Percentiles rank a stretch among this genome's conserved stretches.
Conservation (phyloP, 176 grass and related monocot species). For the Bolboschoenus planiculmis region DNA sequence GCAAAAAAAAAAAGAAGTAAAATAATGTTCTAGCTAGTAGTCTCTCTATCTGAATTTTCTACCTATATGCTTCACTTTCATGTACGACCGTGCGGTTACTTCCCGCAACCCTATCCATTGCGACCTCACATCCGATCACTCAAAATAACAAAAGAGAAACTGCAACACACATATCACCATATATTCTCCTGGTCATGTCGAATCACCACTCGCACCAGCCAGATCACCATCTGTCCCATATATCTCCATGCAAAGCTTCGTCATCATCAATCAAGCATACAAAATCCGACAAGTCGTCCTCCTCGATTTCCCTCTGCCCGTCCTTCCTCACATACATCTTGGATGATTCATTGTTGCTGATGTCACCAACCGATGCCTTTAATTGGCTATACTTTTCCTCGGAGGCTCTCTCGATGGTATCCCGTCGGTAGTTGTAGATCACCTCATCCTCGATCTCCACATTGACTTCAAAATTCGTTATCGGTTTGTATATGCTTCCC, state of each 20-base stretch:
- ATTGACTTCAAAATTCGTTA: not conserved
- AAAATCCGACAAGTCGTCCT: not conserved
- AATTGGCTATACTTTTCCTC: not conserved
- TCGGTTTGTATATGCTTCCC: not conserved
- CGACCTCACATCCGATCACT: too few species aligned
- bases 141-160: too few species aligned
- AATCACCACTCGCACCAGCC: not conserved
- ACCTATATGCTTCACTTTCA: too few species aligned
- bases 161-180: not conserved
- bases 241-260: not conserved
- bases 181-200: not conserved
- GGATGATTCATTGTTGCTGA: not conserved
- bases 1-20: too few species aligned
- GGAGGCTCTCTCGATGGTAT: not conserved
- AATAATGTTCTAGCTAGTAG: too few species aligned
- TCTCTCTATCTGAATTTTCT: too few species aligned
- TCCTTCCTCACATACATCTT: slow-evolving; percentile 8
- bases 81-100: too few species aligned
- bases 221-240: not conserved
- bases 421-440: not conserved
- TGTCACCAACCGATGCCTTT: not conserved
- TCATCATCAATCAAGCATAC: not conserved
- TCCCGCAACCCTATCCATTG: too few species aligned
- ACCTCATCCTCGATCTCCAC: not conserved
- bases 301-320: not conserved